Base-by-base conservation (phyloP, 176 grass and related monocot species). In the Phragmites australis region DNA sequence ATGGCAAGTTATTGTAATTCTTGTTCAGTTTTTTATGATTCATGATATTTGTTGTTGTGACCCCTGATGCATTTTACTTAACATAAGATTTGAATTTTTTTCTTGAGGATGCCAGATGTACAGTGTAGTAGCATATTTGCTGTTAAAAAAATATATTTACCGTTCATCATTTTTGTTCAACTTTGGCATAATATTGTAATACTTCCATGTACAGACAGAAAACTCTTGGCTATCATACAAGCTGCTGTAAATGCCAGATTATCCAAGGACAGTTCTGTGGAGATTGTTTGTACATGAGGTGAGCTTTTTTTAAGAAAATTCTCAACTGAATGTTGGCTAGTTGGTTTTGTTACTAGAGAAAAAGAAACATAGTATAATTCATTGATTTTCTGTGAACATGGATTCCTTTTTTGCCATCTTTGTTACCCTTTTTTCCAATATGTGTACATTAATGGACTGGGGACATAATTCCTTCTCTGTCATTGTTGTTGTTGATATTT, bases 261-360 rank as follows among this genome's bases (percentile, higher is more conserved):
- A 64, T 84, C n/a, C 92, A 93, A 76, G 96, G 96, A 18, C 96
- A 98, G 83, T 94, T 94, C 57, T 98, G 96, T 85, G 96, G 96
- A 45, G 88, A 98, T 81, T 98, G 95, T 91, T 75, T 98, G 72
- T 94, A 87, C 63, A 98, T 91, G 90, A 94, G 96, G 96, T 91
- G 71, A 57, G 19, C 70, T 52, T 63, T 70, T 39, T 50, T 39
- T 49, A 37, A 34, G 6, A 5, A 14, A 14, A 32, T 31, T 22
- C 34, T 45, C 19, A 29, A 50, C 61, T 51, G 8, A 63, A 74
- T 2, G 7, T 69, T 57, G 11, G 7, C 40, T 2, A 6, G 9
- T 12, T 30, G 17, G 5, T 70, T 76, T 42, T 69, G 72, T 17
- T 79, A 27, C 17, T 76, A 16, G n/a, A n/a, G 21, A 50, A 60